Conservation (phyloP, 2,329 filamentous ascomycete genomes). For the Pseudocercospora fijiensis region DNA sequence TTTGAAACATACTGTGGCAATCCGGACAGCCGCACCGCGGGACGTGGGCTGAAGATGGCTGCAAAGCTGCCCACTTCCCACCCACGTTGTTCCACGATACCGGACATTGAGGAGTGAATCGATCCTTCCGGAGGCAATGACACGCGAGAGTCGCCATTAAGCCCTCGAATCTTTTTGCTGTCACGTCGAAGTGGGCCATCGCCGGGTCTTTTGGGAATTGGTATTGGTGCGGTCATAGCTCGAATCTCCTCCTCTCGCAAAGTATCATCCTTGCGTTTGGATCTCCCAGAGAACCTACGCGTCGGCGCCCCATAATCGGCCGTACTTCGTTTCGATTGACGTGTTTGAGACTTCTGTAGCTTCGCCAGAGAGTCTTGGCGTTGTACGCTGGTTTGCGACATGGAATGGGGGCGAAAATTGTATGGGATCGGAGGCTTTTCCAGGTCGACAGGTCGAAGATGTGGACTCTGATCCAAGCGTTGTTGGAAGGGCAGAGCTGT, state of each 20-base stretch:
- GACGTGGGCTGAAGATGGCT: slow-evolving; percentile 75
- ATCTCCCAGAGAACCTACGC: slow-evolving; percentile 70
- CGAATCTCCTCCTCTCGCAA: slow-evolving; percentile 84
- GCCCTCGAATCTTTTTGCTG: slow-evolving; percentile 64
- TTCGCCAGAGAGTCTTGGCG: slow-evolving; percentile 23
- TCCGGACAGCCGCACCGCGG: slow-evolving; percentile 73
- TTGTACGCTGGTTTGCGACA: slow-evolving; percentile 35
- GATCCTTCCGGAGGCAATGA: slow-evolving; percentile 74
- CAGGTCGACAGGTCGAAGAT: slow-evolving; percentile 46
- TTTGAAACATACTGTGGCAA: slow-evolving; percentile 58
- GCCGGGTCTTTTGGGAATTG: slow-evolving; percentile 55
- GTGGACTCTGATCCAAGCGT: slow-evolving; percentile 48
- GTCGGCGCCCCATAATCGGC: slow-evolving; percentile 51
- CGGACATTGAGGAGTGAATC: slow-evolving; percentile 73
- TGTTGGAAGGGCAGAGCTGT: slow-evolving; percentile 47
- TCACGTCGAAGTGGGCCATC: slow-evolving; percentile 57
- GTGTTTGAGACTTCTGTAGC: slow-evolving; percentile 32
- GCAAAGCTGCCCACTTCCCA: slow-evolving; percentile 76
- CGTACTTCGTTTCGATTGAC: slow-evolving; percentile 45
- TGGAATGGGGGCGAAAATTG: slow-evolving; percentile 41
- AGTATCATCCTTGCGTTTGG: slow-evolving; percentile 68
- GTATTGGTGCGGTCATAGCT: slow-evolving; percentile 71
- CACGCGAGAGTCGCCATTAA: slow-evolving; percentile 65
- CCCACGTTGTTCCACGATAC: slow-evolving; percentile 69
- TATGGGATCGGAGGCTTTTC: slow-evolving; percentile 46